Conservation (phyloP, 2,329 filamentous ascomycete species). For the Huntiella abstrusa region DNA sequence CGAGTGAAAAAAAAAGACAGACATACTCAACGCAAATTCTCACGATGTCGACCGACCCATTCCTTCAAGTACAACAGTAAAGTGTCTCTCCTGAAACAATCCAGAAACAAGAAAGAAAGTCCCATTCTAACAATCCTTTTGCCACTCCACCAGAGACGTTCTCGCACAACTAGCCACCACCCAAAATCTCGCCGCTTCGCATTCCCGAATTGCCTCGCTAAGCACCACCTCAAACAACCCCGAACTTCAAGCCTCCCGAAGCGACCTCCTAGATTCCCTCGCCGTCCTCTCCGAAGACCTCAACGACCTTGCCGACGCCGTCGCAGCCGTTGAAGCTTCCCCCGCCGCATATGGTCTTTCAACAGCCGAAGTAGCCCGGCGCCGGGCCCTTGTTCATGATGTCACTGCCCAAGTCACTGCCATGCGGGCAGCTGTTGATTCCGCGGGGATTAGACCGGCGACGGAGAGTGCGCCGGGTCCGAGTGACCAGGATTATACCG, state of each 20-base stretch:
- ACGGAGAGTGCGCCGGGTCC: constrained; percentile 17
- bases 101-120: too few species aligned
- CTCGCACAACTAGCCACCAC: constrained; percentile 62
- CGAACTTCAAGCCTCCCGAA: constrained; percentile 62
- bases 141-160: constrained; percentile 48
- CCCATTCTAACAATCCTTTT: not conserved
- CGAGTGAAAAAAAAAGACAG: constrained; percentile 2
- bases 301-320: constrained; percentile 69
- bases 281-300: constrained; percentile 63
- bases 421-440: constrained; percentile 60
- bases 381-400: constrained; percentile 69
- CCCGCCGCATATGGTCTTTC: constrained; percentile 77
- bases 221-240: constrained; percentile 52
- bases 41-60: constrained; percentile 48
- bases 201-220: constrained; percentile 84
- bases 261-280: constrained; percentile 48
- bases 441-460: not conserved
- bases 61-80: constrained; percentile 54
- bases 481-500: constrained; percentile 44
- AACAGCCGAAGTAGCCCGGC: constrained; percentile 59
- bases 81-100: not conserved
- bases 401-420: constrained; percentile 75
- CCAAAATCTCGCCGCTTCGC: constrained; percentile 79
- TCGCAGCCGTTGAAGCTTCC: constrained; percentile 71
- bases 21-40: constrained; percentile 38